A percentile compares a stretch with the other conserved stretches of the same genome.
phyloP scores from a whole-genome alignment of 108 stramenopile genomes.

The Schizochytrium sp. region DNA sequence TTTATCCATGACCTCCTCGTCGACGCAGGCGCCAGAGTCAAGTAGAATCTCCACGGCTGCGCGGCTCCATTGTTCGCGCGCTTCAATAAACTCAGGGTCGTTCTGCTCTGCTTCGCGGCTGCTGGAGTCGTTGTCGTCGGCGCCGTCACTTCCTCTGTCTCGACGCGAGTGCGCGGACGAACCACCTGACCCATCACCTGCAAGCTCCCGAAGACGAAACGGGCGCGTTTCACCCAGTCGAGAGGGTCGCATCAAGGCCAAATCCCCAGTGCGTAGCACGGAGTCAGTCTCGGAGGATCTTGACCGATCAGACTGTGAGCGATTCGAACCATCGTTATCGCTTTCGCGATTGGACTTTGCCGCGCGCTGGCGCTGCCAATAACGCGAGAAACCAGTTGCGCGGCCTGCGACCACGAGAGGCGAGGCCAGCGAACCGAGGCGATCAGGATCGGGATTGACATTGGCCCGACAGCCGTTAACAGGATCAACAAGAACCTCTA shows the following conservation, averaged over 20 bases:
- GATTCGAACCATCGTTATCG: neutral
- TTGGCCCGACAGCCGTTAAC: constrained; percentile 13
- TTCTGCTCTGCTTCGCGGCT: neutral
- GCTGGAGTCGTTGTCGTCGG: neutral
- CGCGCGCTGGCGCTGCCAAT: neutral
- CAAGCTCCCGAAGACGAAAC: neutral
- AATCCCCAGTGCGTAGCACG: no score
- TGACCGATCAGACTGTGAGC: no score
- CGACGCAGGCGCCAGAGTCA: neutral
- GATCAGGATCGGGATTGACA: constrained; percentile 11
- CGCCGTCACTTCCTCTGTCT: neutral
- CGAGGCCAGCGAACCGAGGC: neutral
- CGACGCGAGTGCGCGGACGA: no score
- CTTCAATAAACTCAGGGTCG: neutral
- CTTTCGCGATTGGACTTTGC: neutral
- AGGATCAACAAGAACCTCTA: neutral
- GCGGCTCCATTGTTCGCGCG: neutral
- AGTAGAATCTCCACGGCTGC: neutral
- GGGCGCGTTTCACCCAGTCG: neutral
- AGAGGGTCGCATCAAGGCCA: neutral
- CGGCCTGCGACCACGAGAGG: neutral
- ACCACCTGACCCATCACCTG: neutral
- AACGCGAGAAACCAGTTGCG: neutral
- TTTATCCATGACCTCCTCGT: neutral
- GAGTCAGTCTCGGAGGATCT: no score